These are phyloP conservation scores for Raffaelea ambrosiae DNA, from an alignment of 2,329 filamentous ascomycete genomes.

Conservation along the genomic window DNA sequence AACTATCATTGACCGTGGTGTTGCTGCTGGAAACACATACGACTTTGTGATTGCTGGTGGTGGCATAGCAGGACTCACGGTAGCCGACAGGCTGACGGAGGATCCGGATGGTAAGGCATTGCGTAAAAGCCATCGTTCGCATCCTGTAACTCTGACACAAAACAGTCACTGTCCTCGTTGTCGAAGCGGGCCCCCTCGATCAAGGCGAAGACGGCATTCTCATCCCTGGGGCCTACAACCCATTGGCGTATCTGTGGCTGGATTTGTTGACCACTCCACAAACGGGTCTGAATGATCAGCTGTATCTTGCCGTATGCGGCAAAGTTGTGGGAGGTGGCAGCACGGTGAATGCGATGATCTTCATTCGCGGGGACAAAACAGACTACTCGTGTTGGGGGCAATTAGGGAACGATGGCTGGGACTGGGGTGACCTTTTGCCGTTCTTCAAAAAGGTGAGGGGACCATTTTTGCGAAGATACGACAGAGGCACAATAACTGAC, in stretches of 20 bases:
- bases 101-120: constrained; percentile 24
- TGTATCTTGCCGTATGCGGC: constrained; percentile 21
- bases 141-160: neutral
- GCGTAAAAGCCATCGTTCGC: neutral
- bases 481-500: neutral
- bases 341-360: constrained; percentile 52
- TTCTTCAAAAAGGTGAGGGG: constrained; percentile 14
- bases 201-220: constrained; percentile 18
- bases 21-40: constrained; percentile 7
- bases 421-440: constrained; percentile 31
- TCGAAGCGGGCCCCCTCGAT: constrained; percentile 18
- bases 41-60: constrained; percentile 39
- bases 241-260: constrained; percentile 21
- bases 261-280: constrained; percentile 28
- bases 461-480: too few species aligned
- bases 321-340: constrained; percentile 53
- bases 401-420: constrained; percentile 51
- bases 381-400: constrained; percentile 50
- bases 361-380: constrained; percentile 33
- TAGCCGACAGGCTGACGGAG: constrained; percentile 32
- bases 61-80: constrained; percentile 28
- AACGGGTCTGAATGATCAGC: constrained; percentile 20
- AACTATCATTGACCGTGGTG: constrained; percentile 11
- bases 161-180: constrained; percentile 15
- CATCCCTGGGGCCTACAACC: constrained; percentile 20